Conservation (phyloP, 768 basidiomycete genomes). For the Leucocoprinus leucothites region DNA sequence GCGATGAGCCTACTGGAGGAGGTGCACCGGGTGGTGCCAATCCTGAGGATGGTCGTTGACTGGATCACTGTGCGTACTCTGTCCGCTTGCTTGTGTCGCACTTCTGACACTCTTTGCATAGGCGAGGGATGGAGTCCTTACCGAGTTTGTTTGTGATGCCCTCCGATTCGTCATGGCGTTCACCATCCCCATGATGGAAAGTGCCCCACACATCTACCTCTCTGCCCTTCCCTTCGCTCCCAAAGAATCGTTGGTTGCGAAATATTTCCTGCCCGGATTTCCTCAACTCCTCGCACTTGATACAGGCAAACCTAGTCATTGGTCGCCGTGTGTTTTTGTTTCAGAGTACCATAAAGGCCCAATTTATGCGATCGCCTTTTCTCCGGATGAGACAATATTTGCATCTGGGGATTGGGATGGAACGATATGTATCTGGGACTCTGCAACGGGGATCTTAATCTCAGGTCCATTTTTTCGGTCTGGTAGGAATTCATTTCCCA, state of each 20-base stretch:
- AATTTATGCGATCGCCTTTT: no score
- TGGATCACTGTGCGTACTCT: slow-evolving; percentile 15
- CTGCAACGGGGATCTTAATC: slow-evolving; percentile 10
- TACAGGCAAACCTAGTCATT: slow-evolving; percentile 12
- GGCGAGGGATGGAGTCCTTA: neutral
- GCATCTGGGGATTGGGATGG: slow-evolving; percentile 25
- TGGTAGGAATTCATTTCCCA: slow-evolving; percentile 21
- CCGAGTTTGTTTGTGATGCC: slow-evolving; percentile 17
- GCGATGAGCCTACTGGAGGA: slow-evolving; percentile 24
- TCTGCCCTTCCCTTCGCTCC: slow-evolving; percentile 28
- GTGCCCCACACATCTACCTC: slow-evolving; percentile 24
- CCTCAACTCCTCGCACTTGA: slow-evolving; percentile 11
- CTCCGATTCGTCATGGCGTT: slow-evolving; percentile 19
- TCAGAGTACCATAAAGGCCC: slow-evolving; percentile 12
- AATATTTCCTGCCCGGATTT: slow-evolving; percentile 14
- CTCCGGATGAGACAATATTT: slow-evolving; percentile 21
- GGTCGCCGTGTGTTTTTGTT: slow-evolving; percentile 18
- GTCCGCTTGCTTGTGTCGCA: neutral
- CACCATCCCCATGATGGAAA: slow-evolving; percentile 15
- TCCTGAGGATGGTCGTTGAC: neutral
- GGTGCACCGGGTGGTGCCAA: slow-evolving; percentile 6
- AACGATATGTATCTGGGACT: slow-evolving; percentile 21
- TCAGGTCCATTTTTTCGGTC: slow-evolving; percentile 18
- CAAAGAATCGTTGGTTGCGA: slow-evolving; percentile 13
- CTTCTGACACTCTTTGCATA: neutral